Evolutionary conservation across 1,284 basidiomycete species (phyloP), one percentile per base, ranked within the genome.

Genomic region (Sporisorium exsertum): DNA sequence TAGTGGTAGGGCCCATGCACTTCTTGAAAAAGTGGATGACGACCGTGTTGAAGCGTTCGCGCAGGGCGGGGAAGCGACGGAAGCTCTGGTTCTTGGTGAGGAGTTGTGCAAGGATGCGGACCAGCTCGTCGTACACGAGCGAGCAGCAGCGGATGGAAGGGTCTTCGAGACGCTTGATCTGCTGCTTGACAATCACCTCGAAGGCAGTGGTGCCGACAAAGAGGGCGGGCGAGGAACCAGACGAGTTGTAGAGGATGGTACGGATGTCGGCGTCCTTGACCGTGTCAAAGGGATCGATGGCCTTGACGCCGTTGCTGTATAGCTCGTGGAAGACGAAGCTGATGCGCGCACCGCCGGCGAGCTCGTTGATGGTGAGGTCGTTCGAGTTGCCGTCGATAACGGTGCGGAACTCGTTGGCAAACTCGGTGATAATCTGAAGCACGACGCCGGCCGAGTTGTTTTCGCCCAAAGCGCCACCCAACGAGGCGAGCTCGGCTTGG

Each of bases 281-380:
- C 85, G 96, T 95, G 58, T 91, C 89, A 24, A 94, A 94, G 0
- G 96, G 92, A 81, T 98, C 94, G 83, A 99, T 94, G 12, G 91
- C 92, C 71, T 91, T 89, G 13, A 99, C 90, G 1, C 96, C 96
- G 58, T 92, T 90, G 15, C 96, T 96, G 84, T 99, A 99, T 54
- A 99, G 91, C 81, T 99, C 97, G 86, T 98, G 95, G 90, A 99
- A 99, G 86, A 99, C 98, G 88, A 97, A 98, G 88, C 98, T 99
- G 86, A 99, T 94, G 59, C 97, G 90, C 15, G 97, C 97, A 62
- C 97, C 97, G 50, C 97, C 97, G 26, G 94, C 97, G 12, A 99
- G 91, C 85, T 99, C 97, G 86, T 99, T 99, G 6, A 97, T 98
- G 3, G 95, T 97, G 77, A 98, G 93, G 78, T 97, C 94, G 55